Evolutionary conservation across 768 basidiomycete species (phyloP).

Genomic region (Crucibulum laeve): DNA sequence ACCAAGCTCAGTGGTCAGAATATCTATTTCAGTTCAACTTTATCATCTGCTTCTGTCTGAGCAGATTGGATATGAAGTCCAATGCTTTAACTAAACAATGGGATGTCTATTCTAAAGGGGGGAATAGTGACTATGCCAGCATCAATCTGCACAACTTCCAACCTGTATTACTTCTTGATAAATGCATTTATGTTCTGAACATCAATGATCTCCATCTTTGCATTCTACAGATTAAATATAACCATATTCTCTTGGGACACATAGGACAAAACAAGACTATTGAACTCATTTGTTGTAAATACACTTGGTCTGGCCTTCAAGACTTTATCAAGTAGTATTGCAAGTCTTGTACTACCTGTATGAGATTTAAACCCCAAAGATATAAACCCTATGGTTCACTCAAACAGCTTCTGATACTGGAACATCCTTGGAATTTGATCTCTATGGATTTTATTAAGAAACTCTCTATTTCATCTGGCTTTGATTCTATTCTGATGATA

Average conservation of each 20-base stretch:
- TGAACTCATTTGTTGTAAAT: too few species aligned
- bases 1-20: neutral
- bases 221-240: neutral
- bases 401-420: too few species aligned
- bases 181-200: neutral
- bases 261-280: neutral
- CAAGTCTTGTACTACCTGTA: too few species aligned
- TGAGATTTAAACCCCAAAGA: neutral
- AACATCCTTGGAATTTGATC: too few species aligned
- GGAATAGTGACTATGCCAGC: neutral
- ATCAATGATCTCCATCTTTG: neutral
- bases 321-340: neutral
- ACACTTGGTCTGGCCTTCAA: too few species aligned
- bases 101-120: neutral
- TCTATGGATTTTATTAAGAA: too few species aligned
- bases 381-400: neutral
- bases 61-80: neutral
- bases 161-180: too few species aligned
- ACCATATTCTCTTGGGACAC: too few species aligned
- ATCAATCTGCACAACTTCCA: too few species aligned
- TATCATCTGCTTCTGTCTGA: too few species aligned
- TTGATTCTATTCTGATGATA: too few species aligned
- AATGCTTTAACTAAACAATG: neutral
- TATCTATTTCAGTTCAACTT: neutral
- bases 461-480: too few species aligned